Conservation (phyloP, 2,329 filamentous ascomycete genomes). For the Epichloe coenophiala region DNA sequence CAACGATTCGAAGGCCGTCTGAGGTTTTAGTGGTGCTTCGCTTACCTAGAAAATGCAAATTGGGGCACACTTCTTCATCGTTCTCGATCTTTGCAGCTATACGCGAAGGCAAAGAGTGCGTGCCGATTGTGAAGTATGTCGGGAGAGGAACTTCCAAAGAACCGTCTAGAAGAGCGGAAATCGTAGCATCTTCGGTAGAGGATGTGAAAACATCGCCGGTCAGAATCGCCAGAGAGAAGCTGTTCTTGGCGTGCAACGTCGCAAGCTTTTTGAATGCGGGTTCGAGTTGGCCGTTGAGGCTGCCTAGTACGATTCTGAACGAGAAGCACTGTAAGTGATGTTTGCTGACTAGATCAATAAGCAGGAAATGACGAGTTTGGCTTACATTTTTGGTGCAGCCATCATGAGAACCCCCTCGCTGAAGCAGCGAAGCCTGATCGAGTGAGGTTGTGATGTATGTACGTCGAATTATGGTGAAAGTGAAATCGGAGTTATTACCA, state of each 20-base stretch:
- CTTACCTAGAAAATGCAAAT: conserved; percentile 81
- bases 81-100: conserved; percentile 63
- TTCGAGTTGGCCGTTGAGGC: conserved; percentile 65
- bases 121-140: conserved; percentile 82
- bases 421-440: neutral
- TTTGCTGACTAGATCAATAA: neutral
- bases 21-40: conserved; percentile 78
- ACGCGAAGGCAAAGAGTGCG: conserved; percentile 51
- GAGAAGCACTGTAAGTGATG: neutral
- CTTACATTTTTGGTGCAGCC: conserved; percentile 37
- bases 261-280: conserved; percentile 68
- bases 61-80: conserved; percentile 68
- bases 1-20: conserved; percentile 78
- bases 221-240: conserved; percentile 74
- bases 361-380: neutral
- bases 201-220: conserved; percentile 69
- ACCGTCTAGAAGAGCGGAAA: conserved; percentile 58
- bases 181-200: conserved; percentile 40
- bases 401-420: conserved; percentile 14
- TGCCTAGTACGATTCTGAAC: conserved; percentile 64
- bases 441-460: neutral
- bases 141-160: conserved; percentile 62
- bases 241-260: conserved; percentile 72
- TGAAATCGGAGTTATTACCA: too few relatives aligned
- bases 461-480: conserved; percentile 7